Evolutionary conservation across 495 filamentous ascomycete species (phyloP).

Genomic region (Oidiodendron maius): DNA sequence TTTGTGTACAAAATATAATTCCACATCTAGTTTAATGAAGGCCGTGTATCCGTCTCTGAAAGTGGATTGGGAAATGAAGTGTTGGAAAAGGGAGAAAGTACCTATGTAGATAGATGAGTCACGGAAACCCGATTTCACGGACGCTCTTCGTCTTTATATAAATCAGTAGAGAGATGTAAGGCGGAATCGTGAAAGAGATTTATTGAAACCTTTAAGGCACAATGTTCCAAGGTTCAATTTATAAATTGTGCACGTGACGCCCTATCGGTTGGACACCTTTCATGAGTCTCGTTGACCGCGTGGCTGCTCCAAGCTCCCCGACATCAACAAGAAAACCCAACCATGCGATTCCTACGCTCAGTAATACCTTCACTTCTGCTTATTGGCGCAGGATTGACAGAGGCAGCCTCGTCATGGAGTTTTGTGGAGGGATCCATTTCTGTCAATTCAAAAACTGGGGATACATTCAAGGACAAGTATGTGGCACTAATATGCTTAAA

Average conservation of each 20-base stretch:
- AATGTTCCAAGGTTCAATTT: no score
- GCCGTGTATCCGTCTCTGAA: no score
- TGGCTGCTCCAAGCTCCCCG: not conserved
- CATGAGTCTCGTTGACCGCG: not conserved
- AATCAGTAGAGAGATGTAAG: no score
- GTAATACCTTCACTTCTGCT: conserved; percentile 41
- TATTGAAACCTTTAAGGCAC: no score
- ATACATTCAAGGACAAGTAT: conserved; percentile 68
- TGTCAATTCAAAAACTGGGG: conserved; percentile 62
- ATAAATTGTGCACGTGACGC: not conserved
- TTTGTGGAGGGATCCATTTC: conserved; percentile 81
- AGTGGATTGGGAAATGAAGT: no score
- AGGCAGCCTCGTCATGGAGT: conserved; percentile 72
- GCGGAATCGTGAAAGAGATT: no score
- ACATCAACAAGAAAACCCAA: conserved; percentile 7
- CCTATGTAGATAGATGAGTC: no score
- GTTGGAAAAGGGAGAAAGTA: no score
- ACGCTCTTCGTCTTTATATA: no score
- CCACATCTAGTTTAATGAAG: no score
- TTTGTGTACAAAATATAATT: no score
- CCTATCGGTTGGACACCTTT: not conserved
- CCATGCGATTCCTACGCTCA: conserved; percentile 46
- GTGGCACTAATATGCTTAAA: conserved; percentile 14
- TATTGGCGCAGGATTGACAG: conserved; percentile 35
- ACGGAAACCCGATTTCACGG: no score